Evolutionary conservation across 768 basidiomycete genomes (phyloP).

Genomic region (Postia placenta): DNA sequence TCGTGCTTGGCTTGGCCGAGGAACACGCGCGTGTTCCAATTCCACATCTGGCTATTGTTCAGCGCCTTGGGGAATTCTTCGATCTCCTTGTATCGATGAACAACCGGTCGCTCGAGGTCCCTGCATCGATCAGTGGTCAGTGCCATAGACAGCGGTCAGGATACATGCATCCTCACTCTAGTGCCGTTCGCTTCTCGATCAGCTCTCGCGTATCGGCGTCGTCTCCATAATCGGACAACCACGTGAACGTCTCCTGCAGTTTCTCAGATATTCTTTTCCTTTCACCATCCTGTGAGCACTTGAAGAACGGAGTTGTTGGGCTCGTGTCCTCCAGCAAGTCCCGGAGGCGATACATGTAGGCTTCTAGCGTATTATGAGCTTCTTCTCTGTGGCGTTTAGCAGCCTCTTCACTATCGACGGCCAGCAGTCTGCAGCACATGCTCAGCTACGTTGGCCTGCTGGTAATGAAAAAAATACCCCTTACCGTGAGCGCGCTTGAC

Average conservation of each 20-base stretch:
- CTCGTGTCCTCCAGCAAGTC: constrained; percentile 68
- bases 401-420: constrained; percentile 71
- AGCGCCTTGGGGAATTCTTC: constrained; percentile 79
- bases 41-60: constrained; percentile 81
- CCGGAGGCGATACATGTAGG: constrained; percentile 87
- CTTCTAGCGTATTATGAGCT: constrained; percentile 85
- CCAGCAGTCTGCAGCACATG: constrained; percentile 58
- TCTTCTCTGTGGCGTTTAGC: constrained; percentile 80
- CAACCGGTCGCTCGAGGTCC: constrained; percentile 71
- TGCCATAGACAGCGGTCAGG: not conserved
- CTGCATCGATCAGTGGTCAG: constrained; percentile 29
- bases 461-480: constrained; percentile 15
- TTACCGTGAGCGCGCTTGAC: constrained; percentile 64
- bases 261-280: constrained; percentile 57
- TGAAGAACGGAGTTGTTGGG: constrained; percentile 69
- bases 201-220: constrained; percentile 71
- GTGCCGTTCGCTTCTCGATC: constrained; percentile 63
- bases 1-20: constrained; percentile 73
- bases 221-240: constrained; percentile 85
- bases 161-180: constrained; percentile 64
- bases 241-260: constrained; percentile 68
- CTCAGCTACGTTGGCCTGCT: not conserved
- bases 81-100: constrained; percentile 86
- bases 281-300: constrained; percentile 75
- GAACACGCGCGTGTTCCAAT: constrained; percentile 86